Evolutionary conservation across 441 rosid species (phyloP), one percentile per base, ranked within the genome.

Genomic region (Adansonia rubrostipa): DNA sequence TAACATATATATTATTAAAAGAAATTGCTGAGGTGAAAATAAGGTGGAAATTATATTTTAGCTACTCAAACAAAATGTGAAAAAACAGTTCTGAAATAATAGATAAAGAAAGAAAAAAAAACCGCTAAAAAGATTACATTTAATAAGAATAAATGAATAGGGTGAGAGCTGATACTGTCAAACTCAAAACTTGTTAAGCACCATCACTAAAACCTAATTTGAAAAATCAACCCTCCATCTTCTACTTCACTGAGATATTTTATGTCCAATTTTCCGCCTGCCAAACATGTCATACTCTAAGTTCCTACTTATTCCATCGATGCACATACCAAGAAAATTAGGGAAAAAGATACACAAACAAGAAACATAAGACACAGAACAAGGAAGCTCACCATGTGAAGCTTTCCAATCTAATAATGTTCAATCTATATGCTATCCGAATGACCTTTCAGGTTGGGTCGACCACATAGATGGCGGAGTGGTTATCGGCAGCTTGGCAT

Each of bases 121-220:
- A 57, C 3, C 24, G 2, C 5, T 8, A 57, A 57, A 57, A 57
- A 57, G 28, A 57, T 57, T 57, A 57, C 24, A 57, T 19, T 57
- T 19, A 57, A 57, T 28, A 57, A 57, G 62, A 57, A 19, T 57
- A 19, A 57, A 57, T 57, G 62, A 57, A 57, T 57, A 19, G 62
- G 19, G 62, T 17, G 28, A 57, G 28, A 57, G 24, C 28, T 57
- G 62, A 19, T 57, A 57, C 28, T 19, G 20, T 19, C 62, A 57
- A 57, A 57, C 62, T 17, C 62, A 6, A 57, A 57, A 57, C 62
- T 57, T 19, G 62, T 57, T 33, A 33, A 33, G 36, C 4, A 33
- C 36, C 36, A 33, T 3, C 36, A 33, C 36, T 33, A 33, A 57
- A 57, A 57, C 62, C 13, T 57, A 57, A 7, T 57, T 57, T 57